Percentiles rank a stretch among this genome's conserved stretches.
phyloP scores from a whole-genome alignment of 345 rosid genomes.

The Erodium maritimum region DNA sequence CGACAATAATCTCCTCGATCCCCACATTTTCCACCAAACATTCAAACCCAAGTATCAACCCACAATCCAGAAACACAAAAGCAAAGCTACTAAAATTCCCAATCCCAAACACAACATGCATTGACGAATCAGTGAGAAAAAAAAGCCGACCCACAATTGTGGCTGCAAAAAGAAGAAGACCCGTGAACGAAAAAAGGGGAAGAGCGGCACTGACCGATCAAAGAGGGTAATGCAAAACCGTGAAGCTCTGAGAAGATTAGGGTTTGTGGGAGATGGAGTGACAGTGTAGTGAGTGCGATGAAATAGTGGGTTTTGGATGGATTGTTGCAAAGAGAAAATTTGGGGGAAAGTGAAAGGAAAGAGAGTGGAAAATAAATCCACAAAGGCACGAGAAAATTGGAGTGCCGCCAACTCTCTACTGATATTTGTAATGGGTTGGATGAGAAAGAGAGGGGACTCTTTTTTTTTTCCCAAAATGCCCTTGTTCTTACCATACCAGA shows the following conservation, averaged over 20 bases:
- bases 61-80: too few relatives aligned
- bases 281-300: not conserved
- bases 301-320: not conserved
- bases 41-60: too few relatives aligned
- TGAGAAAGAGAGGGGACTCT: too few relatives aligned
- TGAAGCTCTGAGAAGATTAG: not conserved
- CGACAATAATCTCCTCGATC: too few relatives aligned
- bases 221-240: constrained; percentile 5
- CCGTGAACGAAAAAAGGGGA: not conserved
- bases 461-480: not conserved
- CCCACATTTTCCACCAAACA: too few relatives aligned
- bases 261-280: too few relatives aligned
- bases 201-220: constrained; percentile 9
- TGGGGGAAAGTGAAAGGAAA: not conserved
- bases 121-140: not conserved
- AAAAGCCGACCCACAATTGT: not conserved
- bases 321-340: not conserved
- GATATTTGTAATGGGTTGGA: too few relatives aligned
- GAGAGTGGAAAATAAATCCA: not conserved
- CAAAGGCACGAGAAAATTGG: not conserved
- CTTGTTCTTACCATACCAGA: not conserved
- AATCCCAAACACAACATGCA: not conserved
- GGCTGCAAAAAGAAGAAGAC: not conserved
- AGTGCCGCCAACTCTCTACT: not conserved
- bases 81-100: too few relatives aligned